Evolutionary conservation across 306 rosid genomes (phyloP), one percentile per base, ranked within the genome.

Genomic region (Glycine latifolia): DNA sequence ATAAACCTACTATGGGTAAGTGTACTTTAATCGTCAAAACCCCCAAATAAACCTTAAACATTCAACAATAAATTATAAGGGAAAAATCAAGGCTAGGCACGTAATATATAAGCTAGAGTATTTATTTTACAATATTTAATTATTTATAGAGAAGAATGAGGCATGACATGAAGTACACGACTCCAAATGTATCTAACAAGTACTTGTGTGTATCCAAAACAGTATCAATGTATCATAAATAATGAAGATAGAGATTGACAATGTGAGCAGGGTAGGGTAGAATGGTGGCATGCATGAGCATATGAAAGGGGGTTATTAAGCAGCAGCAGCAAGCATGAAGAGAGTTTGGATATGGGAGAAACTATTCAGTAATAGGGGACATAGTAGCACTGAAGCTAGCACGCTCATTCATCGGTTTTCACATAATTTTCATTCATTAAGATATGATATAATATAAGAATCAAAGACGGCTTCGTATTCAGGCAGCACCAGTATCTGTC

Each of bases 391-490:
- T 60, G 80, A 68, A 43, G 37, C 71, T 47, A 75, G 63, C 85
- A 77, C 76, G 79, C 75, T 77, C 53, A 65, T 61, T 77, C 53
- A 65, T 61, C 74, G 65, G 6, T 76, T 63, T 15, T 77, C 37
- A 37, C 69, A 62, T 79, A 33, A 46, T 10, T 8, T 69, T 69
- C 5, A 67, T 43, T 16, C 9, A 59, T 26, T 26, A 26, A 26
- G 31, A 26, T 26, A 26, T 26, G 31, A 17, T 17, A 16, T 2
- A 31, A 43, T 16, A 4, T 62, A 62, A 53, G 48, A 54, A 65
- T 46, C 49, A 41, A 73, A 60, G 76, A 79, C 67, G 58, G 65
- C 78, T 82, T 69, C 35, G 50, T 14, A 46, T 54, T 68, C 11
- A 44, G 71, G 50, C 58, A 68, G 65, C 78, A 31, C 1, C 78